Percentiles rank a stretch among this genome's conserved stretches.
phyloP scores from a whole-genome alignment of 106 monocot genomes.

The Platanthera guangdongensis region DNA sequence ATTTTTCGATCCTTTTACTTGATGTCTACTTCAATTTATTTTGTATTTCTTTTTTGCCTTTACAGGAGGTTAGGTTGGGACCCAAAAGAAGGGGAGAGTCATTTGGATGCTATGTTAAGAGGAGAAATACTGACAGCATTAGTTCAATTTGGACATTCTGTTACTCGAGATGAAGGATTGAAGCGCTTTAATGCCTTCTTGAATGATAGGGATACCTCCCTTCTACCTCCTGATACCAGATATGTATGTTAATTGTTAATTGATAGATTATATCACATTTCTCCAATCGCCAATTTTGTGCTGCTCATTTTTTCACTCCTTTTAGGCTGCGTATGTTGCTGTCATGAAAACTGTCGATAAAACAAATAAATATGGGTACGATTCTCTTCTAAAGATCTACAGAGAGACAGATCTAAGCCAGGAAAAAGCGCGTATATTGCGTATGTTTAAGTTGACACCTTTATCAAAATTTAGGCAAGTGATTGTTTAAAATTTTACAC shows the following conservation, averaged over 20 bases:
- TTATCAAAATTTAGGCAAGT: background rate
- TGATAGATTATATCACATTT: background rate
- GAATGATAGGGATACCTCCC: conserved; percentile 54
- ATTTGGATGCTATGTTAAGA: conserved; percentile 82
- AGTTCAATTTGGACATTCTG: conserved; percentile 58
- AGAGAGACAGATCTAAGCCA: conserved; percentile 66
- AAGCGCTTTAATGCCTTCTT: conserved; percentile 57
- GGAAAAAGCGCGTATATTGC: conserved; percentile 69
- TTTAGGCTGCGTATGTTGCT: conserved; percentile 81
- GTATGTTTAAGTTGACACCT: conserved; percentile 28
- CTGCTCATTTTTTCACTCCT: conserved; percentile 3
- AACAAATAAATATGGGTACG: conserved; percentile 63
- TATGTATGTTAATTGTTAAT: conserved; percentile 29
- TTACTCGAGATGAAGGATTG: conserved; percentile 62
- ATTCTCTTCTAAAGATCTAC: conserved; percentile 70
- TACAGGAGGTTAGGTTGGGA: conserved; percentile 90
- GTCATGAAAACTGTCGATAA: conserved; percentile 47
- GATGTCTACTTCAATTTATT: background rate
- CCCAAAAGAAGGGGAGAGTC: conserved; percentile 66
- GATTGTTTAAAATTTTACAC: background rate
- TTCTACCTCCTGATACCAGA: conserved; percentile 83
- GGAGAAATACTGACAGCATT: conserved; percentile 65
- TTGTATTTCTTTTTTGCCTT: conserved; percentile 6
- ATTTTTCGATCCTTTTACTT: background rate
- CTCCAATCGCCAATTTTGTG: background rate